These are phyloP conservation scores for Botrytis deweyae DNA, from an alignment of 2,329 filamentous ascomycete genomes.

Conservation along the genomic window DNA sequence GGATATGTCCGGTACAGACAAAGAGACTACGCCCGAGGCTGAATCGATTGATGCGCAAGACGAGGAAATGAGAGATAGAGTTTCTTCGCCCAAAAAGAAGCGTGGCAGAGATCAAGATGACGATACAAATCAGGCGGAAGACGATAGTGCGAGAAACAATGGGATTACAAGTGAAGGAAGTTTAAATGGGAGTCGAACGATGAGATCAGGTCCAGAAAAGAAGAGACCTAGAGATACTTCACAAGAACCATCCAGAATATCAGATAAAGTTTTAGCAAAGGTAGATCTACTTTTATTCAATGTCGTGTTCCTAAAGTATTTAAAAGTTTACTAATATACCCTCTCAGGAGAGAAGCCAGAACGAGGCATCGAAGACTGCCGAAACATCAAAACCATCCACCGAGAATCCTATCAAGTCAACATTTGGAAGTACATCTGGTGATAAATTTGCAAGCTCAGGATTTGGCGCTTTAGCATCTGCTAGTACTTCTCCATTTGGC, in stretches of 20 bases:
- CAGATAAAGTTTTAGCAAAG: conserved; percentile 32
- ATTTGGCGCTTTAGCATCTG: conserved; percentile 64
- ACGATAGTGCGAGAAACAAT: conserved; percentile 40
- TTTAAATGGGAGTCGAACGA: conserved; percentile 35
- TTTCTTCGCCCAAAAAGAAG: conserved; percentile 66
- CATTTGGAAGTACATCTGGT: conserved; percentile 29
- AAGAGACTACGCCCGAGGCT: conserved; percentile 36
- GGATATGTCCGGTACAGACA: conserved; percentile 31
- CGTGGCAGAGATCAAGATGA: conserved; percentile 47
- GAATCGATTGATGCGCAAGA: conserved; percentile 43
- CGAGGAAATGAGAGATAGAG: conserved; percentile 49
- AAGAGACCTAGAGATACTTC: conserved; percentile 58
- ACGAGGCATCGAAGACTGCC: conserved; percentile 17
- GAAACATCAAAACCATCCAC: conserved; percentile 21
- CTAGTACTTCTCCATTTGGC: conserved; percentile 63
- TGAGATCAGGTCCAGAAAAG: conserved; percentile 61
- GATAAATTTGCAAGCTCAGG: conserved; percentile 63
- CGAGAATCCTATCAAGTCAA: conserved; percentile 26
- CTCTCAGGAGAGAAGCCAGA: conserved; percentile 24
- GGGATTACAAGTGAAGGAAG: conserved; percentile 45
- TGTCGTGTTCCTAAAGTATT: not conserved
- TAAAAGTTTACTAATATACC: not conserved
- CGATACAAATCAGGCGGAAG: conserved; percentile 43
- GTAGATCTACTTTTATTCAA: conserved; percentile 21
- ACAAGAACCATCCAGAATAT: conserved; percentile 29